phyloP scores from a whole-genome alignment of 441 rosid genomes.

The Eutrema salsugineum region DNA sequence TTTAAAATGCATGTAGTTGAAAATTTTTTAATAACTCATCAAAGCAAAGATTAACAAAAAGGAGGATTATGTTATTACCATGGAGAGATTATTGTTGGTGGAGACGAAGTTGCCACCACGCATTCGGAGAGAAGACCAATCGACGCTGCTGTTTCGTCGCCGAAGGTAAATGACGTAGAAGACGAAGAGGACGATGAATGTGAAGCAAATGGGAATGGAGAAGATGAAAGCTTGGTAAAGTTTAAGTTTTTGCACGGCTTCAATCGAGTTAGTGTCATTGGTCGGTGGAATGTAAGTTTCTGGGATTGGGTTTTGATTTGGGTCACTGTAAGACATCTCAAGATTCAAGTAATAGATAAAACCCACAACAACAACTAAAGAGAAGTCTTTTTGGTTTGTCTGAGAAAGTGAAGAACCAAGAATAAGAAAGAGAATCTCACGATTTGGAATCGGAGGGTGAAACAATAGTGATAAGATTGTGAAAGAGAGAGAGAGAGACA shows the following conservation, averaged over 20 bases:
- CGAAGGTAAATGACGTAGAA: conserved; percentile 78
- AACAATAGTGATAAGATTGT: conserved; percentile 7
- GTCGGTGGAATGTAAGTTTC: conserved; percentile 29
- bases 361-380: not conserved
- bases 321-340: conserved; percentile 42
- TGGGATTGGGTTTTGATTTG: conserved; percentile 32
- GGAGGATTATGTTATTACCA: not conserved
- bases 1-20: not conserved
- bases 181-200: conserved; percentile 60
- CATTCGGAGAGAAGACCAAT: conserved; percentile 69
- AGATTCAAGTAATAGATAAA: not conserved
- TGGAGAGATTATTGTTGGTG: conserved; percentile 20
- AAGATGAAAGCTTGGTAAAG: conserved; percentile 68
- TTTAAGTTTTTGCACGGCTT: conserved; percentile 47
- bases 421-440: not conserved
- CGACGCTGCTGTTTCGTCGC: conserved; percentile 41
- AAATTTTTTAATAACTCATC: not conserved
- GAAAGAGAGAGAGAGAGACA: not conserved
- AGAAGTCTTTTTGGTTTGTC: not conserved
- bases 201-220: conserved; percentile 69
- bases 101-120: conserved; percentile 26
- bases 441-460: not conserved
- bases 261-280: conserved; percentile 20
- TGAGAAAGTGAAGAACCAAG: not conserved
- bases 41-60: not conserved